Percentiles rank a stretch among this genome's conserved stretches.
These are phyloP conservation scores for Cucurbita argyrosperma DNA, from an alignment of 306 rosid genomes.

Conservation along the genomic window DNA sequence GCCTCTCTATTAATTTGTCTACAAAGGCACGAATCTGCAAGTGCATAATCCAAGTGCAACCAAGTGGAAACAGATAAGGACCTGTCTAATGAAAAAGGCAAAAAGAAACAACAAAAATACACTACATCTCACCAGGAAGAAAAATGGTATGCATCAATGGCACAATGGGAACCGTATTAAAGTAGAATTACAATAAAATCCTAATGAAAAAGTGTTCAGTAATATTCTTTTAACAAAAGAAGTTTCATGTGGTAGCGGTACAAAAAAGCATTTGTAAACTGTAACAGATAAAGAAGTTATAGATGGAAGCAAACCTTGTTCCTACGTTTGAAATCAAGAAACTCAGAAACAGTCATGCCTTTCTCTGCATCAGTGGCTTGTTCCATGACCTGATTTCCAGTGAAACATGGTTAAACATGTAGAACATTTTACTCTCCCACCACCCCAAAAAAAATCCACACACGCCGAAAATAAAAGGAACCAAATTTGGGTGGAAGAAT, in stretches of 20 bases:
- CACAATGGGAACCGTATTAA: not conserved
- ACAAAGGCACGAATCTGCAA: slow-evolving; percentile 90
- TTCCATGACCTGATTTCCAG: slow-evolving; percentile 85
- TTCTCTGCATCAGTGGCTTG: slow-evolving; percentile 86
- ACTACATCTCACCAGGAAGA: not conserved
- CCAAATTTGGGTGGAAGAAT: not conserved
- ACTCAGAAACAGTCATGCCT: slow-evolving; percentile 64
- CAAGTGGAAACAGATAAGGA: slow-evolving; percentile 5
- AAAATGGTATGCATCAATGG: not conserved
- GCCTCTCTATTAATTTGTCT: slow-evolving; percentile 79
- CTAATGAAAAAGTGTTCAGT: not conserved
- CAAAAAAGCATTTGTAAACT: not conserved
- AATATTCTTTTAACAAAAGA: slow-evolving; percentile 6
- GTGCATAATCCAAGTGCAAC: slow-evolving; percentile 17
- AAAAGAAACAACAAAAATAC: not conserved
- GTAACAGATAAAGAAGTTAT: not conserved
- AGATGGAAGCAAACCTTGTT: slow-evolving; percentile 53
- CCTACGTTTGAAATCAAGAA: slow-evolving; percentile 91
- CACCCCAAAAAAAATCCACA: not conserved
- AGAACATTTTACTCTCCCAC: not conserved
- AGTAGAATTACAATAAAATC: not conserved
- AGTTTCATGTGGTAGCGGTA: not conserved
- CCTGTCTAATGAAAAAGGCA: not conserved
- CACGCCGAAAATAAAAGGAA: not conserved
- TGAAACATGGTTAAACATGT: slow-evolving; percentile 6